phyloP scores from a whole-genome alignment of 208 protist genomes.

The Crithidia brevicula region DNA sequence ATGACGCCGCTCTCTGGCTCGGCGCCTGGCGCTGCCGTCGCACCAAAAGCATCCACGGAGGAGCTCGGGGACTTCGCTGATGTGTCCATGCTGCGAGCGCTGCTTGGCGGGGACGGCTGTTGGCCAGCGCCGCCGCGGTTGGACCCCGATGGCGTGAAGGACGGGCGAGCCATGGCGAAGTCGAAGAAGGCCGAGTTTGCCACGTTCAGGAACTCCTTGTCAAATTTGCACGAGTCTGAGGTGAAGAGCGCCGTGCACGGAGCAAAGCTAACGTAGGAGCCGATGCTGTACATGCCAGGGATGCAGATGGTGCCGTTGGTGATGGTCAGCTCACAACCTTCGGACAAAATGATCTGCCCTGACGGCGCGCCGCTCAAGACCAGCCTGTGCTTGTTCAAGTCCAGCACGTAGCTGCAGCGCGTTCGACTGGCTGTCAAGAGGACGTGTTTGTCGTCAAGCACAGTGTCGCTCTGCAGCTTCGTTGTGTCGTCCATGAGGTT shows the following conservation, averaged over 20 bases:
- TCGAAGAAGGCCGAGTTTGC: constrained; percentile 34
- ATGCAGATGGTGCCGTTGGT: constrained; percentile 85
- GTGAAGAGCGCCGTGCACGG: constrained; percentile 62
- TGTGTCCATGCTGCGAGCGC: background rate
- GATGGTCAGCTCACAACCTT: constrained; percentile 84
- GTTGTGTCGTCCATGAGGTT: constrained; percentile 55
- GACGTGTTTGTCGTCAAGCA: constrained; percentile 77
- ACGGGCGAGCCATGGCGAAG: constrained; percentile 11
- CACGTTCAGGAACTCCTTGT: constrained; percentile 65
- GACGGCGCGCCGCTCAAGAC: constrained; percentile 56
- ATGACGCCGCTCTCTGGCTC: constrained; percentile 6
- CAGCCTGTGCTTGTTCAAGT: constrained; percentile 72
- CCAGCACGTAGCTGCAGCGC: constrained; percentile 75
- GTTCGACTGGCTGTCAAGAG: constrained; percentile 59
- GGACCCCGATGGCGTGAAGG: background rate
- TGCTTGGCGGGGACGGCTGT: constrained; percentile 13
- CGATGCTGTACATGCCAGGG: constrained; percentile 79
- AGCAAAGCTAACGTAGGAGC: constrained; percentile 86
- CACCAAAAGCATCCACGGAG: constrained; percentile 1
- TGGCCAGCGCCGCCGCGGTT: background rate
- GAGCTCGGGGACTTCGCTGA: constrained; percentile 7
- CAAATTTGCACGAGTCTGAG: constrained; percentile 53
- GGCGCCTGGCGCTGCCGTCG: constrained; percentile 3
- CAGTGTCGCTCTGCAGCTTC: constrained; percentile 50
- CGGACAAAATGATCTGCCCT: constrained; percentile 68